Conservation (phyloP, 208 protist genomes). For the Trypanosoma mega region DNA sequence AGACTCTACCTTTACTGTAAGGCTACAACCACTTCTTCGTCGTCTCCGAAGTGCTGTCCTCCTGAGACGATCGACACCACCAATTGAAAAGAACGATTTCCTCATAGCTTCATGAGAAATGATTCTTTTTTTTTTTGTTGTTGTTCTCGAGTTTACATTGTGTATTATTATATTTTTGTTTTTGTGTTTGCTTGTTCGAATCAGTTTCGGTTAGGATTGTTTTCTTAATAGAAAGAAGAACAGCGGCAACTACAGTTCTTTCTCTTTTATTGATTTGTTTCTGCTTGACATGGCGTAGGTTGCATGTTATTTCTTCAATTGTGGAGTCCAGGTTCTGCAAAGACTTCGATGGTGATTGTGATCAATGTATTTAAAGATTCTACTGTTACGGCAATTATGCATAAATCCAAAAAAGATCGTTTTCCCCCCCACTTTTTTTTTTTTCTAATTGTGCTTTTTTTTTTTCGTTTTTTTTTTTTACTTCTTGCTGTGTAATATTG, state of each 20-base stretch:
- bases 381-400: too few species aligned
- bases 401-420: too few species aligned
- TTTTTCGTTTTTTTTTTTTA: neutral
- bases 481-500: neutral
- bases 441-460: constrained; percentile 6
- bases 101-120: constrained; percentile 1
- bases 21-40: constrained; percentile 45
- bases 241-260: too few species aligned
- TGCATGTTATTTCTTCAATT: too few species aligned
- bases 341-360: too few species aligned
- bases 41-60: constrained; percentile 69
- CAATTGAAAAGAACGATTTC: constrained; percentile 15
- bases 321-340: too few species aligned
- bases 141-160: neutral
- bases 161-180: constrained; percentile 3
- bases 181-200: too few species aligned
- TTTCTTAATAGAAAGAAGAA: too few species aligned
- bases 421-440: constrained; percentile 4
- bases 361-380: too few species aligned
- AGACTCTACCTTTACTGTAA: constrained; percentile 36
- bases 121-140: constrained; percentile 7
- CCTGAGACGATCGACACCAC: constrained; percentile 46
- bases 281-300: too few species aligned
- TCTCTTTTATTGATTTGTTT: too few species aligned
- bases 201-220: too few species aligned